Evolutionary conservation across 129 eudicot species (phyloP).

Genomic region (Flaveria brownii): DNA sequence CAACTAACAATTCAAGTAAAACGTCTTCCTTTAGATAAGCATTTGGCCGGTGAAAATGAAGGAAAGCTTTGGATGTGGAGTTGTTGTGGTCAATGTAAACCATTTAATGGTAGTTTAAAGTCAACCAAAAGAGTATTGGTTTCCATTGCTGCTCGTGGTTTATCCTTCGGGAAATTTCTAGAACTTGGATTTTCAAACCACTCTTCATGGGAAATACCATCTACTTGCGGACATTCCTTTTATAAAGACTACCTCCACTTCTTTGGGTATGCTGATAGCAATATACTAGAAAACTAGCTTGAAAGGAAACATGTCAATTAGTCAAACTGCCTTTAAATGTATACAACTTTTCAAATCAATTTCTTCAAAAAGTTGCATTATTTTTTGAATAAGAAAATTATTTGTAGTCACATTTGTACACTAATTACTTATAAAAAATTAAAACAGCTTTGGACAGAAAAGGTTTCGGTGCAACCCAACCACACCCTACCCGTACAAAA

Average conservation of each 20-base stretch:
- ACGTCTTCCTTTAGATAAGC: conserved; percentile 48
- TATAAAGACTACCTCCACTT: conserved; percentile 80
- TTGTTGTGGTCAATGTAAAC: conserved; percentile 85
- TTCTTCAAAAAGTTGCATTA: not conserved
- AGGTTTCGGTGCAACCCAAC: not conserved
- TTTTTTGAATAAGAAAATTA: not conserved
- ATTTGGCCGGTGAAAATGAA: conserved; percentile 68
- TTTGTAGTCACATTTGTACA: not conserved
- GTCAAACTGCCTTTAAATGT: not conserved
- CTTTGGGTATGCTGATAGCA: conserved; percentile 68
- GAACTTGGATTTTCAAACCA: conserved; percentile 81
- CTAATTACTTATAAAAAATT: not conserved
- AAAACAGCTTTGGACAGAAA: not conserved
- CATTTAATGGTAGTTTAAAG: conserved; percentile 55
- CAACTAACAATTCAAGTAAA: conserved; percentile 75
- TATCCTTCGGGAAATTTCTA: conserved; percentile 91
- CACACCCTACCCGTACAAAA: not conserved
- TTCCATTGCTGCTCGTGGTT: conserved; percentile 81
- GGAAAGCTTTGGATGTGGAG: conserved; percentile 99
- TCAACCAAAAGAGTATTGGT: conserved; percentile 87
- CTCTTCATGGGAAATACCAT: conserved; percentile 59
- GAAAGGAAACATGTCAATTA: not conserved
- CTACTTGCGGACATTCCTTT: conserved; percentile 79
- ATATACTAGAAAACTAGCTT: not conserved
- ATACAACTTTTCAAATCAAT: not conserved